phyloP scores from a whole-genome alignment of 768 basidiomycete species.

The Melanogaster broomeanus region DNA sequence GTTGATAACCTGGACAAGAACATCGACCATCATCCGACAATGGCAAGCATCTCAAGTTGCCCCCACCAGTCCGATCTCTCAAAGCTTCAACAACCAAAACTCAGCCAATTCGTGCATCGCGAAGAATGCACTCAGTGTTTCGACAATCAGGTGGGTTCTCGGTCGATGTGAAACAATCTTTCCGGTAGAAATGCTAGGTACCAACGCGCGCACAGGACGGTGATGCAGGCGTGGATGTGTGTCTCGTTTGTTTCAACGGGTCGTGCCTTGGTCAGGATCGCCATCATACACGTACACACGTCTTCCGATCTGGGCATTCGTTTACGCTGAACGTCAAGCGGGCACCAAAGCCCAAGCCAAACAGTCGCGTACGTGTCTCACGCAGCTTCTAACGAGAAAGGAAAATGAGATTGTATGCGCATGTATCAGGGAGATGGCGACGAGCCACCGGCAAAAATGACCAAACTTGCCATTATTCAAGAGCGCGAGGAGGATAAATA shows the following conservation, averaged over 20 bases:
- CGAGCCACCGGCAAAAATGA: constrained; percentile 88
- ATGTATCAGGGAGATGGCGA: constrained; percentile 61
- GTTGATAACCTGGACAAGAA: neutral
- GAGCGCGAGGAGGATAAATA: constrained; percentile 91
- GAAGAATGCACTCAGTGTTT: constrained; percentile 99
- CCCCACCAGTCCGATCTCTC: constrained; percentile 53
- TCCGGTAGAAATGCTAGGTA: neutral
- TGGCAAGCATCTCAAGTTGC: constrained; percentile 39
- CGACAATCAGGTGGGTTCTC: constrained; percentile 85
- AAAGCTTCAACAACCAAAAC: constrained; percentile 53
- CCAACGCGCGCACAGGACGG: constrained; percentile 51
- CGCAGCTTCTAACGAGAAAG: no score
- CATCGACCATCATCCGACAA: constrained; percentile 5
- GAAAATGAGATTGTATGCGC: neutral
- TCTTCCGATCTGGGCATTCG: constrained; percentile 67
- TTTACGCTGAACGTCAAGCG: constrained; percentile 84
- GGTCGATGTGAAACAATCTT: constrained; percentile 9
- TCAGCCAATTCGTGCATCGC: constrained; percentile 76
- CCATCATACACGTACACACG: constrained; percentile 76
- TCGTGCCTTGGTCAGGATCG: constrained; percentile 67
- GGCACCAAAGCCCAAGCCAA: constrained; percentile 54
- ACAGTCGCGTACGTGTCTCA: constrained; percentile 58
- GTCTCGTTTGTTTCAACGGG: constrained; percentile 93
- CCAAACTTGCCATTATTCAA: constrained; percentile 83
- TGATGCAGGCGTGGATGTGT: constrained; percentile 81